phyloP scores from a whole-genome alignment of 805 yeast species.

The Kluyveromyces wickerhamii region DNA sequence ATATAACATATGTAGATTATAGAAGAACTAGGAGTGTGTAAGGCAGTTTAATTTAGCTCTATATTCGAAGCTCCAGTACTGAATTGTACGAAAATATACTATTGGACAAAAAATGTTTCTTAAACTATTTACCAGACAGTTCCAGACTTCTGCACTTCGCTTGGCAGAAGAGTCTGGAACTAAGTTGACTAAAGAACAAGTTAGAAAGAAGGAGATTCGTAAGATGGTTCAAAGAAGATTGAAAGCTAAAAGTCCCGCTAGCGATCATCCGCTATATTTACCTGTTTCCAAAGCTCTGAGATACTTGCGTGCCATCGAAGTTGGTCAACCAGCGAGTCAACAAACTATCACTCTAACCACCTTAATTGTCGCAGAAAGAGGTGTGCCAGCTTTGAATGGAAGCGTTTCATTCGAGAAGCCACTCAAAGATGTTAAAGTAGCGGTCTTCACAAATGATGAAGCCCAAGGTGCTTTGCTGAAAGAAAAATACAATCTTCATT shows the following conservation, averaged over 20 bases:
- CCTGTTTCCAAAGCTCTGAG: conserved; percentile 64
- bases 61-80: too few species aligned
- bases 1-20: too few species aligned
- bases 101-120: conserved; percentile 4
- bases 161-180: conserved; percentile 15
- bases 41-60: too few species aligned
- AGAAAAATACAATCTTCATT: conserved; percentile 46
- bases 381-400: conserved; percentile 70
- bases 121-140: conserved; percentile 7
- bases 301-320: conserved; percentile 81
- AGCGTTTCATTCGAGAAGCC: conserved; percentile 66
- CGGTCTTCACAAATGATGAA: conserved; percentile 58
- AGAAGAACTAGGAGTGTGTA: too few species aligned
- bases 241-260: conserved; percentile 36
- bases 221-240: conserved; percentile 31
- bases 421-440: conserved; percentile 52
- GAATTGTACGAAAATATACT: too few species aligned
- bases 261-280: conserved; percentile 57
- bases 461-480: conserved; percentile 46
- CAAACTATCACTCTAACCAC: conserved; percentile 64
- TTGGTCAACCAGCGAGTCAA: conserved; percentile 68
- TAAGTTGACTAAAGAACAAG: conserved; percentile 24
- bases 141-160: conserved; percentile 10
- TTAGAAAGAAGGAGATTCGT: conserved; percentile 32
- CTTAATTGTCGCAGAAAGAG: conserved; percentile 61